Conservation (phyloP, 1,284 basidiomycete species). For the Boletus sp. region DNA sequence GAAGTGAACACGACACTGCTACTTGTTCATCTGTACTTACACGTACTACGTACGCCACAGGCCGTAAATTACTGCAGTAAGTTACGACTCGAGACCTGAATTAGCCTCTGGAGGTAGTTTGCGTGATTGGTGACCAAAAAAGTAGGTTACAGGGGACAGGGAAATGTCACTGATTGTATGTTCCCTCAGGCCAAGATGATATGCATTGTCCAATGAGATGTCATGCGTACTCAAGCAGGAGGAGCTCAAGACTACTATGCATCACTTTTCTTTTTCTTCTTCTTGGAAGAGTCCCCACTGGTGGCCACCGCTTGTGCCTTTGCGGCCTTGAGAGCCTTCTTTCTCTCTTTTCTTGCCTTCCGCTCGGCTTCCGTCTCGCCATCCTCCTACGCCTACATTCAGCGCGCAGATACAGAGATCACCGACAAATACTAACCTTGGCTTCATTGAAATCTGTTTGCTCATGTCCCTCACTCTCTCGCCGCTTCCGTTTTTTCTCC, state of each 20-base stretch:
- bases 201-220: not conserved
- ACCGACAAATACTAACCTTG: constrained; percentile 37
- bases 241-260: constrained; percentile 12
- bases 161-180: not conserved
- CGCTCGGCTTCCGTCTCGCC: constrained; percentile 69
- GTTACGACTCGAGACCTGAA: too few species aligned
- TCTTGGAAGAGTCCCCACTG: constrained; percentile 61
- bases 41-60: too few species aligned
- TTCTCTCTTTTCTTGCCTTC: constrained; percentile 71
- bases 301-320: constrained; percentile 50
- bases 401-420: constrained; percentile 5
- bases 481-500: constrained; percentile 69
- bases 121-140: not conserved
- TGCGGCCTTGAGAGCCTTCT: constrained; percentile 67
- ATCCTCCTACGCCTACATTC: constrained; percentile 28
- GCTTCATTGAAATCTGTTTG: constrained; percentile 34
- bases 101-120: too few species aligned
- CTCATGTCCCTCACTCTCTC: constrained; percentile 50
- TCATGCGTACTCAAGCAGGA: constrained; percentile 1
- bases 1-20: too few species aligned
- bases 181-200: not conserved
- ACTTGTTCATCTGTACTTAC: too few species aligned
- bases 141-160: not conserved
- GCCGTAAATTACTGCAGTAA: too few species aligned
- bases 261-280: constrained; percentile 69